These are phyloP conservation scores for Trichophyton rubrum DNA, from an alignment of 2,329 filamentous ascomycete species.

Conservation along the genomic window DNA sequence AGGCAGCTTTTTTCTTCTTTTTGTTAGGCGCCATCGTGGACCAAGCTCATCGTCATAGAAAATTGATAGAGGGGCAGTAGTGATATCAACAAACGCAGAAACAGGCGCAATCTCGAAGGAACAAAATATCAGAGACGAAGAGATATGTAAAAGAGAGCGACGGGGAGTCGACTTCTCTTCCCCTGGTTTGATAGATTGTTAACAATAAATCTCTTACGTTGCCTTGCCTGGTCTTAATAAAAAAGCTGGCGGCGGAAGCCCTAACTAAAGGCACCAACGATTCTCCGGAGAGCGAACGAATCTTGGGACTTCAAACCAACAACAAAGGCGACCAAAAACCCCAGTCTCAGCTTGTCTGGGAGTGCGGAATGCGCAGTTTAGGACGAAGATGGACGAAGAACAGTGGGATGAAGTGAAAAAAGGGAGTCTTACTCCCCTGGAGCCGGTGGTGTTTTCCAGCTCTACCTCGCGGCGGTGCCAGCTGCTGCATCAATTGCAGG, in stretches of 20 bases:
- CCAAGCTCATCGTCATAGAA: background rate
- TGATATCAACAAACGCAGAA: background rate
- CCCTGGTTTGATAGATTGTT: background rate
- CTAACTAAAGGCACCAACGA: background rate
- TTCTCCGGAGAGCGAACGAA: background rate
- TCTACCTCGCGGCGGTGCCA: conserved; percentile 31
- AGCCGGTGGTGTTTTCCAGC: conserved; percentile 30
- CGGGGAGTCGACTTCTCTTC: background rate
- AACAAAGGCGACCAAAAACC: background rate
- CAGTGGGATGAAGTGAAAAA: conserved; percentile 35
- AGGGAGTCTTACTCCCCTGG: conserved; percentile 29
- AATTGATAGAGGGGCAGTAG: background rate
- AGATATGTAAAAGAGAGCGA: background rate
- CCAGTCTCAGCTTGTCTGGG: background rate
- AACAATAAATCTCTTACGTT: too few species aligned
- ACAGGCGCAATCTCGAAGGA: background rate
- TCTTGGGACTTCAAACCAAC: background rate
- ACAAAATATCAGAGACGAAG: background rate
- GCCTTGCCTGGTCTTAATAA: too few species aligned
- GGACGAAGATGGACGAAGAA: conserved; percentile 32
- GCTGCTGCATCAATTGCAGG: conserved; percentile 33
- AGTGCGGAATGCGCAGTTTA: background rate
- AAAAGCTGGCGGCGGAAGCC: background rate
- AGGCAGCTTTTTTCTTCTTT: conserved; percentile 69
- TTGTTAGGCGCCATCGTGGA: conserved; percentile 12